Base-by-base conservation (phyloP, 2,329 filamentous ascomycete species). In the Alternaria solani region DNA sequence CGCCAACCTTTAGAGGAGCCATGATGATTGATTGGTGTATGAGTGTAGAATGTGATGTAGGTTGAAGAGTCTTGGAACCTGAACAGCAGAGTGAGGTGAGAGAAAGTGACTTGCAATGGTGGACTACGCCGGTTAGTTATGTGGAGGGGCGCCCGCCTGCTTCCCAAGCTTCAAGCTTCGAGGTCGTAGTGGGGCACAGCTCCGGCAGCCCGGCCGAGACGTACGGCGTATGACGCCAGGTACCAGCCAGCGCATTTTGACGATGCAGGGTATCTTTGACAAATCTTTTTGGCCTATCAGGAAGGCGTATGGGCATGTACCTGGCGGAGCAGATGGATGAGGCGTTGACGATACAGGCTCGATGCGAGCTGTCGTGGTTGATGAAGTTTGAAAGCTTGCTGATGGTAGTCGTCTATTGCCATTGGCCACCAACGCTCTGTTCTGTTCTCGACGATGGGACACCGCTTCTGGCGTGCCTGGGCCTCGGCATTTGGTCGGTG, bases 1-100 rank as follows among this genome's bases (percentile, higher is more conserved):
- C 92, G 76, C 94, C 94, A 78, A 86, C 86, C 79, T 94, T 89
- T 80, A 95, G 86, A 79, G 86, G 86, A 82, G 89, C 79, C 86
- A 88, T 88, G 75, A 54, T 72, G 63, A 52, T 60, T 43, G 52
- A 28, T 57, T 59, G 47, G 53, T 59, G 11, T 51, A 12, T 36
- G 49, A 30, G 16, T 34, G n/a, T 7, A 55, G 5, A 32, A 44
- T 16, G 39, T 47, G 51, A 14, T 38, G 51, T 30, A 23, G 36
- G 12, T 30, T 23, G 18, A 25, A 53, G 30, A 46, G 26, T 20
- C 11, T 20, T 46, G 16, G 11, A 18, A 53, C 11, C 41, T 16
- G 8, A 26, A 34, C 11, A 32, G 25, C 5, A 46, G 11, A 43
- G 7, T 20, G 32, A 23, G 30, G 32, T 36, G 32, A 23, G 30